A percentile compares a stretch with the other conserved stretches of the same genome.
Evolutionary conservation across 805 yeast genomes (phyloP).

Genomic region (Yarrowia hollandica): DNA sequence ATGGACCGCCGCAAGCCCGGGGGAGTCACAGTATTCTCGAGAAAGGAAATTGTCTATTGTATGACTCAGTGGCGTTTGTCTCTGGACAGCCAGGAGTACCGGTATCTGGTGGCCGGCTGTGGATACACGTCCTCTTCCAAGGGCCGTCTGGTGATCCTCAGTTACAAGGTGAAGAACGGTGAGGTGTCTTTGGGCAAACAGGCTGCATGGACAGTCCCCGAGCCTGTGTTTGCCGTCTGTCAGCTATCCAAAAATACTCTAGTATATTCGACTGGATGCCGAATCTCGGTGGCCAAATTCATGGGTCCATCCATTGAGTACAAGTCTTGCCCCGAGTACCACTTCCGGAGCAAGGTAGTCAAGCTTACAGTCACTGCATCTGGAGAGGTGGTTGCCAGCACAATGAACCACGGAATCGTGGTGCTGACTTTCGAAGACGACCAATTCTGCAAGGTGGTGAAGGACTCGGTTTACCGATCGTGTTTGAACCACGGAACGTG

Average conservation of each 20-base stretch:
- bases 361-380: neutral
- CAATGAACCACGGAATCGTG: slow-evolving; percentile 14
- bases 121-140: neutral
- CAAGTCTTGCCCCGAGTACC: slow-evolving; percentile 15
- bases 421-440: neutral
- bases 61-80: slow-evolving; percentile 12
- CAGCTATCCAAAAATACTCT: slow-evolving; percentile 3
- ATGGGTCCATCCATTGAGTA: slow-evolving; percentile 11
- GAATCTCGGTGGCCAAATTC: slow-evolving; percentile 1
- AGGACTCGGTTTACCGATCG: slow-evolving; percentile 13
- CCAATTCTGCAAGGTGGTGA: neutral
- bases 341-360: slow-evolving; percentile 20
- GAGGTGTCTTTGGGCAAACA: slow-evolving; percentile 22
- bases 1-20: slow-evolving; percentile 14
- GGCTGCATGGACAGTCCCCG: slow-evolving; percentile 25
- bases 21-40: neutral
- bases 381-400: slow-evolving; percentile 1
- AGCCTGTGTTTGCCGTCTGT: slow-evolving; percentile 17
- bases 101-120: slow-evolving; percentile 5
- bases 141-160: slow-evolving; percentile 7
- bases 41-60: slow-evolving; percentile 14
- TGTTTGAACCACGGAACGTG: neutral
- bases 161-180: slow-evolving; percentile 9
- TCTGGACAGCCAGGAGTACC: neutral
- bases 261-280: neutral